These are phyloP conservation scores for Magnolia officinalis DNA, from an alignment of 164 flowering plant species.

Conservation along the genomic window DNA sequence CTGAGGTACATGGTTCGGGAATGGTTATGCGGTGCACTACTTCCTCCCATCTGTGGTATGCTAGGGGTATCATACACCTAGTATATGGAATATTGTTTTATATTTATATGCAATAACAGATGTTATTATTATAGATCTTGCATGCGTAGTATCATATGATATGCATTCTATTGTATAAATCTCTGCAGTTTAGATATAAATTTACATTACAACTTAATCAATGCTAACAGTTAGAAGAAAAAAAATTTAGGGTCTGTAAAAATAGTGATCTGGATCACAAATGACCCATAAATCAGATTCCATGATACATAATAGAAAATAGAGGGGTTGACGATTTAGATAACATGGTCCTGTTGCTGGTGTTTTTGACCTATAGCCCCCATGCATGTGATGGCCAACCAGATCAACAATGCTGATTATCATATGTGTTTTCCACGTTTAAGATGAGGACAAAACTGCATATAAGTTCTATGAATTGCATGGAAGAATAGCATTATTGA, in stretches of 20 bases:
- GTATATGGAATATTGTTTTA: too few relatives aligned
- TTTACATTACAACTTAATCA: too few relatives aligned
- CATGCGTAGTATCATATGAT: too few relatives aligned
- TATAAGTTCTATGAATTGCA: background rate
- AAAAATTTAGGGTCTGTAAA: background rate
- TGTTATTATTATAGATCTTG: too few relatives aligned
- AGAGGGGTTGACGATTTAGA: background rate
- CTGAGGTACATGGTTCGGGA: background rate
- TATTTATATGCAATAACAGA: too few relatives aligned
- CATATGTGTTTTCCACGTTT: background rate
- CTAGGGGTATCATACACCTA: too few relatives aligned
- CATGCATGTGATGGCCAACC: background rate
- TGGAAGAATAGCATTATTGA: too few relatives aligned
- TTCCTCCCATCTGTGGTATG: background rate
- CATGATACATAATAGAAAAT: too few relatives aligned
- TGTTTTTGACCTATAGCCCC: background rate
- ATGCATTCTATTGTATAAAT: too few relatives aligned
- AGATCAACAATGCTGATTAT: background rate
- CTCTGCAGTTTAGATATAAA: too few relatives aligned
- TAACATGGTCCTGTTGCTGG: background rate
- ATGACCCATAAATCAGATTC: background rate
- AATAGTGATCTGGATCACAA: background rate
- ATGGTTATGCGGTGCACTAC: background rate
- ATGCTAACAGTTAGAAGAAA: background rate
- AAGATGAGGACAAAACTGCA: background rate